Evolutionary conservation across 2,329 filamentous ascomycete species (phyloP), one percentile per base, ranked within the genome.

Genomic region (Sarocladium oryzae): DNA sequence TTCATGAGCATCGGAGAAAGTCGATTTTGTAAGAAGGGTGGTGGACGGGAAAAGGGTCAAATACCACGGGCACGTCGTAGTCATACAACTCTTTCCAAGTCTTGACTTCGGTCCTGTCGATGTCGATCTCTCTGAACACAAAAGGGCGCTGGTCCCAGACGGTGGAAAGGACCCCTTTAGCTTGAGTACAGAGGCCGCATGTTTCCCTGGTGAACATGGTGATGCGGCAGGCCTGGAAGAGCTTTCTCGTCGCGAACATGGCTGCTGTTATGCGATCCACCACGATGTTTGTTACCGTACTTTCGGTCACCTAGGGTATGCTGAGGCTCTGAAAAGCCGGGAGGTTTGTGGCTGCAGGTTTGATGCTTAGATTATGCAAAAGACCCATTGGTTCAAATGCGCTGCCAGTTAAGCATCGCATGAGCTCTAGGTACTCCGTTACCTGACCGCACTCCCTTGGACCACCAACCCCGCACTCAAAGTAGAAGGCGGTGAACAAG

Each of bases 21-120:
- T 45, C 9, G 40, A 18, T 21, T 21, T 18, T 40, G 40, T 8
- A n/a, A 37, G 30, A 37, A 26, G 26, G 41, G n/a, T 10, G 46
- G 3, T 10, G 5, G 43, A 28, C 9, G 21, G 45, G 18, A 3
- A 10, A 18, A 4, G 37, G 11, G 11, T 20, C 30, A 66, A 76
- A 61, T 71, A 91, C 87, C 61, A 91, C 88, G 0, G 88, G 88
- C 7, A 88, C 87, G 58, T 92, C 88, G 63, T 90, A 88, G 53
- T 90, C 87, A 63, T 92, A 92, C 1, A 89, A 61, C 46, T 84
- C 75, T 60, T 79, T 82, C 88, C 88, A 92, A 21, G 72, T 69
- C 55, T 81, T 77, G 15, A 77, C 75, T 23, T 81, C 78, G 0
- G 78, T 73, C 46, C 78, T 76, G 62, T 90, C 82, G 46, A 91